Base-by-base conservation (phyloP, 1,284 basidiomycete species). In the Singerocomus rubriflavus region DNA sequence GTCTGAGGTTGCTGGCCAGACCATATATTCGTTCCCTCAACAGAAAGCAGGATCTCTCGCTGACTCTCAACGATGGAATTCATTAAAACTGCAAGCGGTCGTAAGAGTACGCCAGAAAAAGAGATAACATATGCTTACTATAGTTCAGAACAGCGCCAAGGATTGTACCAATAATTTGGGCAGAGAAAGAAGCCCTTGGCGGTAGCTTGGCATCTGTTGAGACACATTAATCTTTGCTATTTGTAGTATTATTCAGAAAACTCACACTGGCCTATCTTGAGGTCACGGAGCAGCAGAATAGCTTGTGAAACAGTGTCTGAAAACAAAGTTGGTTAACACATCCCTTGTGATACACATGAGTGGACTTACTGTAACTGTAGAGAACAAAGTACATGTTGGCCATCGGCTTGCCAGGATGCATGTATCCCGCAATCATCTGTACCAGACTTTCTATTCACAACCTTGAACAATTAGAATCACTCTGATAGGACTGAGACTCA, bases 181-280 rank as follows among this genome's bases (percentile, higher is more conserved):
- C 80, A 10, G 73, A 70, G 62, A 88, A 85, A 1, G 84, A 78
- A 10, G 79, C 75, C 36, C 80, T 73, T 9, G 86, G 87, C 21
- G 84, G 79, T 21, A 89, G 71, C 71, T 88, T 89, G 52, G 80
- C 79, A 66, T 81, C 68, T 71, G n/a, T 38, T 6, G 35, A 27
- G 2, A 46, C 13, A 7, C 13, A 46, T 59, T 3, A 34, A 17
- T 14, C 2, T 2, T 34, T n/a, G 21, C 13, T 14, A 17, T 17
- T 21, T 66, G 32, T 60, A 14, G 6, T 3, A 31, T 35, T 14
- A 4, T 4, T 7, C 3, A n/a, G 11, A 41, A 34, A 13, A 45
- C 38, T 2, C 39, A 75, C 76, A 85, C 57, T 84, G 83, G 13
- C 77, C 80, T 7, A 85, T 74, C 62, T 85, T 84, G 56, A 77